Percentiles rank a stretch among this genome's conserved stretches.
phyloP scores from a whole-genome alignment of 2,329 filamentous ascomycete species.

The Aureobasidium sp. region DNA sequence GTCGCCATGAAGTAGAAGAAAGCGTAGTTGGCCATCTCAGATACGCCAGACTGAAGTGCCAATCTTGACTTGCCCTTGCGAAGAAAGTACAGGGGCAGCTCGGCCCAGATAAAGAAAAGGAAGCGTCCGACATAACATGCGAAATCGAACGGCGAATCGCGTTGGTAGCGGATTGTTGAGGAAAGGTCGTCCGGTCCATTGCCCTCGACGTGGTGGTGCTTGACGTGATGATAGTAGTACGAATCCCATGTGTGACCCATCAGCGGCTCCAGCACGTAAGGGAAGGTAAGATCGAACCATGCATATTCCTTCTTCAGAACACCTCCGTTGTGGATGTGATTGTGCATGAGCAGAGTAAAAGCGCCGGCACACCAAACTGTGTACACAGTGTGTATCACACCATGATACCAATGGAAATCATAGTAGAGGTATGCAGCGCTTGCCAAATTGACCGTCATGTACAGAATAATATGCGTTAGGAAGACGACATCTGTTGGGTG shows the following conservation, averaged over 20 bases:
- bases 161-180: slow-evolving; percentile 68
- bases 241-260: slow-evolving; percentile 82
- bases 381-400: slow-evolving; percentile 56
- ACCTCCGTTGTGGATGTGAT: slow-evolving; percentile 73
- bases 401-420: slow-evolving; percentile 62
- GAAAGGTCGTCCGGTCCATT: slow-evolving; percentile 72
- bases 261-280: slow-evolving; percentile 66
- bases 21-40: slow-evolving; percentile 53
- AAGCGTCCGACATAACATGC: slow-evolving; percentile 67
- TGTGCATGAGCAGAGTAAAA: slow-evolving; percentile 77
- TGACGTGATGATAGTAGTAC: slow-evolving; percentile 80
- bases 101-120: slow-evolving; percentile 65
- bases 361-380: slow-evolving; percentile 62
- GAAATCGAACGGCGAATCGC: slow-evolving; percentile 61
- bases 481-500: slow-evolving; percentile 68
- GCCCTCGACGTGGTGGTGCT: slow-evolving; percentile 76
- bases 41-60: slow-evolving; percentile 51
- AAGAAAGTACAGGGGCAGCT: slow-evolving; percentile 67
- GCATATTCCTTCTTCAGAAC: slow-evolving; percentile 51
- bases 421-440: slow-evolving; percentile 60
- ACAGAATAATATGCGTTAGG: slow-evolving; percentile 67
- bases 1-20: slow-evolving; percentile 46
- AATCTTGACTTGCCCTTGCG: slow-evolving; percentile 51
- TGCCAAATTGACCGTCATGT: slow-evolving; percentile 61
- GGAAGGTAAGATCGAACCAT: slow-evolving; percentile 58